A percentile compares a stretch with the other conserved stretches of the same genome.
These are phyloP conservation scores for Kernera saxatilis DNA, from an alignment of 345 rosid genomes.

Conservation along the genomic window DNA sequence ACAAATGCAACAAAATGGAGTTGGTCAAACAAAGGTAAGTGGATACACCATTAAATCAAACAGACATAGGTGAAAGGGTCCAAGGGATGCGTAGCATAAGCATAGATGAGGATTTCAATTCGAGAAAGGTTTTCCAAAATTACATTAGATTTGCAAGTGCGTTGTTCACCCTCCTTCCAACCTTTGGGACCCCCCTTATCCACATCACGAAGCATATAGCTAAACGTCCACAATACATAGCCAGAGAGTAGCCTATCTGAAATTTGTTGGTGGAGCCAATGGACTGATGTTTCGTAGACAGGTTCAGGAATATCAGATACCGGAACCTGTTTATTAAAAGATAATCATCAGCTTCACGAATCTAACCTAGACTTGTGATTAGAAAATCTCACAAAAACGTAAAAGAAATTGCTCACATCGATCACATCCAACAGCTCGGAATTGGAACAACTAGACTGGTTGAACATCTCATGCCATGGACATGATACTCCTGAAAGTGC, in stretches of 20 bases:
- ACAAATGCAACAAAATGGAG: background rate
- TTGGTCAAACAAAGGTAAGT: background rate
- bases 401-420: slow-evolving; percentile 32
- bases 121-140: background rate
- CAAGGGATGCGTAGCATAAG: background rate
- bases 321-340: slow-evolving; percentile 38
- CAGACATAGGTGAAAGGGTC: background rate
- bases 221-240: slow-evolving; percentile 44
- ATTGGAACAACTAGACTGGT: slow-evolving; percentile 36
- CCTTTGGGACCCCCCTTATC: slow-evolving; percentile 47
- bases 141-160: slow-evolving; percentile 59
- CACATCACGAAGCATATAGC: too few species aligned
- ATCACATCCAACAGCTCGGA: too few species aligned
- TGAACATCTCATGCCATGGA: slow-evolving; percentile 49
- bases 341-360: background rate
- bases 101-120: background rate
- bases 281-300: slow-evolving; percentile 47
- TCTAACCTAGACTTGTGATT: background rate
- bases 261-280: slow-evolving; percentile 52
- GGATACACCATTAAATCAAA: background rate
- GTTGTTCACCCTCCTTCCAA: slow-evolving; percentile 49
- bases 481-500: slow-evolving; percentile 39
- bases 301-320: slow-evolving; percentile 45
- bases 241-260: slow-evolving; percentile 38
- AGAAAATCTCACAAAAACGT: background rate